Percentiles rank a stretch among this genome's conserved stretches.
Evolutionary conservation across 2,329 filamentous ascomycete genomes (phyloP).

Genomic region (Bimuria novae-zelandiae): DNA sequence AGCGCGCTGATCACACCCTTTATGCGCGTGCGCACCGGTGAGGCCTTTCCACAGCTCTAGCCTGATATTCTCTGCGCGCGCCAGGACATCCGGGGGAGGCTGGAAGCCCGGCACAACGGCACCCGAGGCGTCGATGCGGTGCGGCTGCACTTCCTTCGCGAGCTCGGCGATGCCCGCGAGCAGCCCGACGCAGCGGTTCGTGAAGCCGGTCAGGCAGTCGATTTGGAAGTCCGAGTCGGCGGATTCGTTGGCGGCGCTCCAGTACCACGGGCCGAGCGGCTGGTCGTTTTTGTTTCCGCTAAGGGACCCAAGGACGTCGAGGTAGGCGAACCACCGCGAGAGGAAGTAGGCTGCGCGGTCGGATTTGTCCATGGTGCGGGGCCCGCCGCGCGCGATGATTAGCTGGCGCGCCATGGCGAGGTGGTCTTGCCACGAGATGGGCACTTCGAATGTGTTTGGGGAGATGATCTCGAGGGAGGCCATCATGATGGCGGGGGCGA

Average conservation of each 20-base stretch:
- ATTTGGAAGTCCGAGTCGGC: slow-evolving; percentile 70
- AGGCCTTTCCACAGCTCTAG: slow-evolving; percentile 63
- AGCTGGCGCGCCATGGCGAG: slow-evolving; percentile 76
- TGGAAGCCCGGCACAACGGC: slow-evolving; percentile 61
- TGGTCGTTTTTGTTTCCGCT: slow-evolving; percentile 58
- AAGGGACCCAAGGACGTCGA: slow-evolving; percentile 77
- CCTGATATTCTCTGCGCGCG: slow-evolving; percentile 64
- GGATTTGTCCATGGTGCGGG: slow-evolving; percentile 57
- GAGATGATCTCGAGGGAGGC: slow-evolving; percentile 83
- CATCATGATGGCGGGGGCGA: slow-evolving; percentile 84
- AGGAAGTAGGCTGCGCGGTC: slow-evolving; percentile 71
- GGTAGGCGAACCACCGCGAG: slow-evolving; percentile 80
- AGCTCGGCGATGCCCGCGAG: slow-evolving; percentile 74
- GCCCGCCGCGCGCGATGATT: slow-evolving; percentile 68
- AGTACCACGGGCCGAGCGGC: slow-evolving; percentile 50
- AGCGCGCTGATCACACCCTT: slow-evolving; percentile 50
- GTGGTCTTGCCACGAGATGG: slow-evolving; percentile 80
- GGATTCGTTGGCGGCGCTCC: slow-evolving; percentile 50
- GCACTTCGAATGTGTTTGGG: slow-evolving; percentile 78
- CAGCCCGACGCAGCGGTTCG: slow-evolving; percentile 70
- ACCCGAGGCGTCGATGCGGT: slow-evolving; percentile 62
- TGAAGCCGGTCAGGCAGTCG: slow-evolving; percentile 82
- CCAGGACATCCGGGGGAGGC: slow-evolving; percentile 59
- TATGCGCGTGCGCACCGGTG: slow-evolving; percentile 41
- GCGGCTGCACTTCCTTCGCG: slow-evolving; percentile 68